Evolutionary conservation across 2,329 filamentous ascomycete species (phyloP).

Genomic region (Thelonectria olida): DNA sequence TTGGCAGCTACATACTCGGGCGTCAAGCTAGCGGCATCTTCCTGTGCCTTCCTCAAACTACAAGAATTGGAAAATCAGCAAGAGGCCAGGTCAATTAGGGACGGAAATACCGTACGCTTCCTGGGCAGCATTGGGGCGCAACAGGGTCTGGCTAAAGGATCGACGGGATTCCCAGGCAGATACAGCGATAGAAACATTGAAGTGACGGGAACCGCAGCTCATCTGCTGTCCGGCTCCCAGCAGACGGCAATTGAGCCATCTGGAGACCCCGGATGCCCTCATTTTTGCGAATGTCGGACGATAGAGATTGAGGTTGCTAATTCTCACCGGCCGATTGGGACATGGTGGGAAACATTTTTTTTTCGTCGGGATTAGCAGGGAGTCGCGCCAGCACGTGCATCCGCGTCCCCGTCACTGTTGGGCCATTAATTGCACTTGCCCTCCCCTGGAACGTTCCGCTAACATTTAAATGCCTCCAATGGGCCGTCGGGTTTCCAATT

Average conservation of each 20-base stretch:
- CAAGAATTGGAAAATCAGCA: conserved; percentile 24
- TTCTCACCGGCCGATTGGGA: conserved; percentile 32
- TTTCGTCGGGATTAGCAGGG: conserved; percentile 41
- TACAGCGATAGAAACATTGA: conserved; percentile 37
- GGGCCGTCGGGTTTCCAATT: no score
- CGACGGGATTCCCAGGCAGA: conserved; percentile 39
- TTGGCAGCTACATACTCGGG: conserved; percentile 76
- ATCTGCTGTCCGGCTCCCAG: conserved; percentile 41
- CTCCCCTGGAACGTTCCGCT: background rate
- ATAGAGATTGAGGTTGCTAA: conserved; percentile 39
- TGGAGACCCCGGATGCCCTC: conserved; percentile 51
- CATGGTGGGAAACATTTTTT: conserved; percentile 40
- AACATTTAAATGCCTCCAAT: background rate
- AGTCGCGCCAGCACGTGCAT: conserved; percentile 34
- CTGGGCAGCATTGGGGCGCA: conserved; percentile 48
- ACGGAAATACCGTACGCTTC: conserved; percentile 48
- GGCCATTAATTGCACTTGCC: background rate
- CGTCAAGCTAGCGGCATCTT: conserved; percentile 61
- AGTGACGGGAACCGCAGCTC: conserved; percentile 39
- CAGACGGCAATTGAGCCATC: conserved; percentile 54
- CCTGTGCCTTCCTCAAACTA: conserved; percentile 62
- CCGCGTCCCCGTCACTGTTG: conserved; percentile 9
- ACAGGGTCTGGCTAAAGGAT: conserved; percentile 47
- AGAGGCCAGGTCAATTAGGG: conserved; percentile 1
- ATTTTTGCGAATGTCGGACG: conserved; percentile 44